Percentiles rank a stretch among this genome's conserved stretches.
phyloP scores from a whole-genome alignment of 2,329 filamentous ascomycete genomes.

The Xylariaceae sp. region DNA sequence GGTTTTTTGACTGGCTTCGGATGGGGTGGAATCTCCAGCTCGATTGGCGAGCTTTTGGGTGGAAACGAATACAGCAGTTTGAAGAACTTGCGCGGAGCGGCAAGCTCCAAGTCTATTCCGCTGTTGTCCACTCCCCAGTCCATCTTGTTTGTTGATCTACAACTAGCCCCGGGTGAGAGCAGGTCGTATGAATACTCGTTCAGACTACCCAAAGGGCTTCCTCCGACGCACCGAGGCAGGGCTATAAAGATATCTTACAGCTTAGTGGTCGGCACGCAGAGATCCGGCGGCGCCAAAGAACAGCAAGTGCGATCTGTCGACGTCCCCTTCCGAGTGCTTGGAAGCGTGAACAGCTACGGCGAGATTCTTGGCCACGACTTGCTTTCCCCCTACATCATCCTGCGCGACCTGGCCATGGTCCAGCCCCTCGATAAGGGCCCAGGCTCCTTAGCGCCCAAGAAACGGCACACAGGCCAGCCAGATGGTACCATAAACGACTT shows the following conservation, averaged over 20 bases:
- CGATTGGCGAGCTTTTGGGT: slow-evolving; percentile 80
- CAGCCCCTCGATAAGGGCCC: slow-evolving; percentile 41
- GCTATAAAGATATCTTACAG: slow-evolving; percentile 92
- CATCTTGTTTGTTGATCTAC: slow-evolving; percentile 89
- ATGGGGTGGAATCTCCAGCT: slow-evolving; percentile 83
- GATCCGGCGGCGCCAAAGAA: slow-evolving; percentile 70
- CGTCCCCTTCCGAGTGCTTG: slow-evolving; percentile 85
- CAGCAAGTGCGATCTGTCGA: slow-evolving; percentile 87
- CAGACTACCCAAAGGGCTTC: slow-evolving; percentile 78
- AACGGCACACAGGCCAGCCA: slow-evolving; percentile 26
- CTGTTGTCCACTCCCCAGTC: slow-evolving; percentile 93
- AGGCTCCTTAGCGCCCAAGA: slow-evolving; percentile 20
- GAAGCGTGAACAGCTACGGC: slow-evolving; percentile 83
- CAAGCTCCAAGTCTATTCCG: slow-evolving; percentile 80
- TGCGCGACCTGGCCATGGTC: slow-evolving; percentile 74
- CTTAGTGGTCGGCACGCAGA: slow-evolving; percentile 84
- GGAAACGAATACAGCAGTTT: slow-evolving; percentile 85
- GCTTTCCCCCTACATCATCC: slow-evolving; percentile 86
- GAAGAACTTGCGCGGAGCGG: slow-evolving; percentile 87
- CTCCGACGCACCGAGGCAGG: slow-evolving; percentile 83
- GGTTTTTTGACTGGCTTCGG: slow-evolving; percentile 79
- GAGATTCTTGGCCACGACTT: slow-evolving; percentile 90
- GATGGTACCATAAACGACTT: slow-evolving; percentile 58
- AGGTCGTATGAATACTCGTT: slow-evolving; percentile 83
- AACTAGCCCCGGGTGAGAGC: slow-evolving; percentile 82